A percentile compares a stretch with the other conserved stretches of the same genome.
Conservation (phyloP, 306 rosid genomes). For the Sindora glabra region DNA sequence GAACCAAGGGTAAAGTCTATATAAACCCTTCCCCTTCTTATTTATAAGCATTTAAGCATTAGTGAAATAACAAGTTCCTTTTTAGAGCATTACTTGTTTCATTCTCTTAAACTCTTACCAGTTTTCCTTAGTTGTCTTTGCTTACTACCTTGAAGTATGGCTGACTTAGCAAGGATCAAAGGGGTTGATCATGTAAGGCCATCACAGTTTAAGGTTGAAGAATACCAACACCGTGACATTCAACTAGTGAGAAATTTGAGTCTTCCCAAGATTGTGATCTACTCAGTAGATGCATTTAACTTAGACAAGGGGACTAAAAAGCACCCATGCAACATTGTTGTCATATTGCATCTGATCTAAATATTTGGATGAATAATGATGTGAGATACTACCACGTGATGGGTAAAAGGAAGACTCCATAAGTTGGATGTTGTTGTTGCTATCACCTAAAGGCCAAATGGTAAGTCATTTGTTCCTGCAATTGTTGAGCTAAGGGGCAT, state of each 20-base stretch:
- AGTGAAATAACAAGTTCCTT: too few species aligned
- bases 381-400: constrained; percentile 56
- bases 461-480: constrained; percentile 43
- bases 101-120: too few species aligned
- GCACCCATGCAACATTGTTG: constrained; percentile 42
- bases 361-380: constrained; percentile 76
- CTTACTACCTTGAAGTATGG: too few species aligned
- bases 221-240: too few species aligned
- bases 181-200: too few species aligned
- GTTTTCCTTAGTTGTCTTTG: too few species aligned
- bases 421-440: constrained; percentile 53
- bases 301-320: constrained; percentile 75
- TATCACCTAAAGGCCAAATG: constrained; percentile 44
- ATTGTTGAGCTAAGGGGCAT: constrained; percentile 88
- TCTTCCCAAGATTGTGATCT: constrained; percentile 97
- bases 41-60: too few species aligned
- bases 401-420: constrained; percentile 59
- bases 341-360: constrained; percentile 84
- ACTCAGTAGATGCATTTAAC: constrained; percentile 92
- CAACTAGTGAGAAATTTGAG: constrained; percentile 64
- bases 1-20: too few species aligned
- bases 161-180: too few species aligned
- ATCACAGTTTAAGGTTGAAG: too few species aligned
- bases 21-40: too few species aligned
- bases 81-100: too few species aligned